A percentile compares a stretch with the other conserved stretches of the same genome.
These are phyloP conservation scores for Neurospora hispaniola DNA, from an alignment of 495 filamentous ascomycete genomes.

Conservation along the genomic window DNA sequence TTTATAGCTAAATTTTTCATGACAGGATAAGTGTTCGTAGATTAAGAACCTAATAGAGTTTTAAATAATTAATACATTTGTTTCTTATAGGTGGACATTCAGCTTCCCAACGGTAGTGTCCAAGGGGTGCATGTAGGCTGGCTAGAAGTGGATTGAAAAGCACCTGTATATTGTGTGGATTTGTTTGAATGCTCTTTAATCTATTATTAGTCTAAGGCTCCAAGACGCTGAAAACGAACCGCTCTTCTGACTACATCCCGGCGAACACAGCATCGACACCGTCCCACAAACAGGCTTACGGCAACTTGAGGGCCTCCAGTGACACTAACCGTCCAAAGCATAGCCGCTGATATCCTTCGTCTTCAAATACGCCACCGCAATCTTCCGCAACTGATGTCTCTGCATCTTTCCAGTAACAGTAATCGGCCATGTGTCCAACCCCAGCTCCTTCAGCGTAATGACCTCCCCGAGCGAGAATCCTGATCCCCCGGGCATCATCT, in stretches of 20 bases:
- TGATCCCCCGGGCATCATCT: neutral
- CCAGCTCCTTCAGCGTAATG: neutral
- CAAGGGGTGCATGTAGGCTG: neutral
- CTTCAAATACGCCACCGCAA: neutral
- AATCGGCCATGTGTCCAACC: neutral
- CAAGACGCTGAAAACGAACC: neutral
- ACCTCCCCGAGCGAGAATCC: neutral
- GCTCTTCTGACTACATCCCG: neutral
- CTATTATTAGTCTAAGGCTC: neutral
- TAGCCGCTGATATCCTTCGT: neutral
- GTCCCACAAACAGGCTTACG: neutral
- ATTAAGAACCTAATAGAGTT: no score
- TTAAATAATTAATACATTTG: accelerated
- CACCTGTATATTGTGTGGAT: neutral
- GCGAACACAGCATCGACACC: neutral
- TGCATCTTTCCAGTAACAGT: neutral
- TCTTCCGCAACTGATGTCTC: neutral
- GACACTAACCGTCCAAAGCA: neutral
- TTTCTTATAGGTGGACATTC: neutral
- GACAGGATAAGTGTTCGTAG: no score
- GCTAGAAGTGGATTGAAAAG: neutral
- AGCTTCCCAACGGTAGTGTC: neutral
- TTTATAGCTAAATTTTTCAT: no score
- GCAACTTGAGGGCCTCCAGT: neutral
- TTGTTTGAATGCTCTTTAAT: neutral